Conservation (phyloP, 1,284 basidiomycete species). For the Pseudozyma sp. region DNA sequence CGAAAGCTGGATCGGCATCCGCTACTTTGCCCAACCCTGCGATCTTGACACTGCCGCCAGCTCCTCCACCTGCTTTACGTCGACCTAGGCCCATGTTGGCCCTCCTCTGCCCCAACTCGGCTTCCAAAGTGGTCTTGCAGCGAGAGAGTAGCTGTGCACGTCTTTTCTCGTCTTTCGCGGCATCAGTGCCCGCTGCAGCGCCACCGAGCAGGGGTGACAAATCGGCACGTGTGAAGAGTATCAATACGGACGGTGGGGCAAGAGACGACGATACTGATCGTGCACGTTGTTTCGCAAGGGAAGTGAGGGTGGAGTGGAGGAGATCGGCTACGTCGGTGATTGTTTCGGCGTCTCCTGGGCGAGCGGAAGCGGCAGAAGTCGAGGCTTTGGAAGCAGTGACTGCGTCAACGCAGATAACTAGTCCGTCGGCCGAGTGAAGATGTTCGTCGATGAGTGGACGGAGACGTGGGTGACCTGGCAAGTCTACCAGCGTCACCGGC, state of each 20-base stretch:
- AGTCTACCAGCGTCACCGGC: conserved; percentile 52
- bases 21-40: conserved; percentile 60
- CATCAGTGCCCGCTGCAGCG: conserved; percentile 36
- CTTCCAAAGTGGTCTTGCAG: conserved; percentile 58
- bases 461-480: conserved; percentile 63
- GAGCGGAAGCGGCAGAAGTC: conserved; percentile 5
- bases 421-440: conserved; percentile 51
- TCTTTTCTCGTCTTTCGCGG: conserved; percentile 54
- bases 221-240: conserved; percentile 65
- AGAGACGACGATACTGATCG: conserved; percentile 5
- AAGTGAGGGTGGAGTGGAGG: conserved; percentile 56
- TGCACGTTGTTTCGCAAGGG: conserved; percentile 41
- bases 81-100: conserved; percentile 56
- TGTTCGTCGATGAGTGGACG: conserved; percentile 52
- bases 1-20: conserved; percentile 13
- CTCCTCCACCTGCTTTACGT: conserved; percentile 6
- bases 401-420: conserved; percentile 66
- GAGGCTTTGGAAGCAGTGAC: conserved; percentile 56
- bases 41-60: conserved; percentile 48
- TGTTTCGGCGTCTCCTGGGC: conserved; percentile 26
- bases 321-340: conserved; percentile 53
- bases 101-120: conserved; percentile 53
- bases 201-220: conserved; percentile 61
- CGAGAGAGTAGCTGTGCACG: conserved; percentile 58
- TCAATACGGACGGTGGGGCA: conserved; percentile 51